Percentiles rank a stretch among this genome's conserved stretches.
Conservation (phyloP, 2,329 filamentous ascomycete genomes). For the Colletotrichum horii region DNA sequence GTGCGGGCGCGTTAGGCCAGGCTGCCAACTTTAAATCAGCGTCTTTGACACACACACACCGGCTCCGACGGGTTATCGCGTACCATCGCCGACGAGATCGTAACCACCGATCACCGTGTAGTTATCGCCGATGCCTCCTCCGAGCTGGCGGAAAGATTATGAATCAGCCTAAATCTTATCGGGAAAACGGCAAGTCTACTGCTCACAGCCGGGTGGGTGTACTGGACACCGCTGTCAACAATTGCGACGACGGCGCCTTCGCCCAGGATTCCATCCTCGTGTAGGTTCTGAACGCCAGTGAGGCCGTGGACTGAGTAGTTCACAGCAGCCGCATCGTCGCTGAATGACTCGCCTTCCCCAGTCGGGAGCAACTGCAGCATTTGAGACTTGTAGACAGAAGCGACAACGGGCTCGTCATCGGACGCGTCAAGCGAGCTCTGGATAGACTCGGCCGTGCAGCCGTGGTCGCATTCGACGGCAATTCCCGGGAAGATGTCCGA, state of each 20-base stretch:
- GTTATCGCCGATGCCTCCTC: neutral
- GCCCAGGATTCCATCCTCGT: slow-evolving; percentile 39
- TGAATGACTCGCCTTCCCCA: neutral
- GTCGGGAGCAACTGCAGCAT: slow-evolving; percentile 1
- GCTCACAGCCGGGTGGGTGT: slow-evolving; percentile 40
- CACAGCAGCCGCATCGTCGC: slow-evolving; percentile 8
- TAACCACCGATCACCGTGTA: slow-evolving; percentile 1
- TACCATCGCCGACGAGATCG: slow-evolving; percentile 11
- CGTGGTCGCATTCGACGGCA: slow-evolving; percentile 32
- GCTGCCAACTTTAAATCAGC: neutral
- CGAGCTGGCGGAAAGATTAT: neutral
- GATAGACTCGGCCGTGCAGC: slow-evolving; percentile 36
- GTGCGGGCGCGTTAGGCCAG: neutral
- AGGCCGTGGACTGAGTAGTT: slow-evolving; percentile 36
- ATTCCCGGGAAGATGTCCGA: slow-evolving; percentile 39
- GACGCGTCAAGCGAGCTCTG: slow-evolving; percentile 33
- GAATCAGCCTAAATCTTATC: neutral
- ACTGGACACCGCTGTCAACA: slow-evolving; percentile 45
- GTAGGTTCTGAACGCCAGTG: slow-evolving; percentile 44
- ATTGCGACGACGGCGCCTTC: slow-evolving; percentile 43
- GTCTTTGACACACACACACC: neutral
- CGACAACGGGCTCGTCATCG: slow-evolving; percentile 25
- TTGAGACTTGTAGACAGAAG: slow-evolving; percentile 9
- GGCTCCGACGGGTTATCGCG: neutral
- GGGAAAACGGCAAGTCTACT: neutral